Conservation (phyloP, 139 green algal genomes). For the Chlorella ohadii region DNA sequence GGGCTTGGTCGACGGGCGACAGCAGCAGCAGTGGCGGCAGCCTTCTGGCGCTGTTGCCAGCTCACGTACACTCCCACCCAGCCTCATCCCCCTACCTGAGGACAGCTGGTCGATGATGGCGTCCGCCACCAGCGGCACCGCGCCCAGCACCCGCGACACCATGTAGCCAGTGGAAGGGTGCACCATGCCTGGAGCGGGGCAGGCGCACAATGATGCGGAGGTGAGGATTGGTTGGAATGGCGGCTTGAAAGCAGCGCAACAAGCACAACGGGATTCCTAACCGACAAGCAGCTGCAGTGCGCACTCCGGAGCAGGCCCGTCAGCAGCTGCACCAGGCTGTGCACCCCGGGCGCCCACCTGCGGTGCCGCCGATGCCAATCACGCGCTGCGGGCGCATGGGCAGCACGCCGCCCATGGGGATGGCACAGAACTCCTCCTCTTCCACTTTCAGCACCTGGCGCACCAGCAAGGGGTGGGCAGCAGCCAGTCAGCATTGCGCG, state of each 20-base stretch:
- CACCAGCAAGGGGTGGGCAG: no score
- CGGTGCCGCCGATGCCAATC: conserved; percentile 95
- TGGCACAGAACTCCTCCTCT: conserved; percentile 99
- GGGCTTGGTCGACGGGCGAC: no score
- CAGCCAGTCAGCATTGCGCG: background rate
- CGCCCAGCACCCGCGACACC: conserved; percentile 88
- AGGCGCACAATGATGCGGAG: no score
- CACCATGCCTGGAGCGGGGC: conserved; percentile 75
- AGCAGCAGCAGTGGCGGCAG: no score
- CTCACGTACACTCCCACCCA: no score
- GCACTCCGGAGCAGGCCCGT: no score
- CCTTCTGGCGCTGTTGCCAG: no score
- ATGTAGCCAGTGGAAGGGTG: conserved; percentile 97
- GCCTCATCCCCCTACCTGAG: background rate
- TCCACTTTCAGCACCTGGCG: conserved; percentile 77
- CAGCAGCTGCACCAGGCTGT: no score
- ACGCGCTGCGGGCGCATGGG: conserved; percentile 93
- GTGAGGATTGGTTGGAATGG: no score
- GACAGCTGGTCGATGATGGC: conserved; percentile 81
- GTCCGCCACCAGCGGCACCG: conserved; percentile 85
- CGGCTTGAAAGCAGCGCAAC: no score
- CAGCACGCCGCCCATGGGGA: conserved; percentile 98
- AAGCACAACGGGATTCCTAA: no score
- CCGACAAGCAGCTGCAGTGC: no score
- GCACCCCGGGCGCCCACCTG: conserved; percentile 34